phyloP scores from a whole-genome alignment of 495 filamentous ascomycete genomes.

The Annulohypoxylon stygium region DNA sequence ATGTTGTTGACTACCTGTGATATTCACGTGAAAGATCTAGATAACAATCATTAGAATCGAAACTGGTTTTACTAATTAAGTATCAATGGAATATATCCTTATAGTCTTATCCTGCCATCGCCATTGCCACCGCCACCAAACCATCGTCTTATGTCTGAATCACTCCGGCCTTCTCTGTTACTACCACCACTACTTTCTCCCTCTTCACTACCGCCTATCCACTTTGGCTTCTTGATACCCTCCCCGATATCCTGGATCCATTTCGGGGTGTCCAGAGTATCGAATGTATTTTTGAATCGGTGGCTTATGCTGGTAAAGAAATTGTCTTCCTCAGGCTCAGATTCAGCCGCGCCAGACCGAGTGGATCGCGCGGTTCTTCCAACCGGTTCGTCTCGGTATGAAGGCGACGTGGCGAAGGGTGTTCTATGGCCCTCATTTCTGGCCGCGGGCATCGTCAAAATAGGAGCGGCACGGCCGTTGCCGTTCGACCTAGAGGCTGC shows the following conservation, averaged over 20 bases:
- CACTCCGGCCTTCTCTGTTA: slow-evolving; percentile 36
- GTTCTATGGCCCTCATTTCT: slow-evolving; percentile 48
- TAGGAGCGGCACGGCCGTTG: slow-evolving; percentile 52
- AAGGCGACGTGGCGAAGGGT: slow-evolving; percentile 59
- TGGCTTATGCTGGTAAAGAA: slow-evolving; percentile 88
- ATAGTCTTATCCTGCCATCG: slow-evolving; percentile 52
- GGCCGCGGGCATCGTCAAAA: slow-evolving; percentile 51
- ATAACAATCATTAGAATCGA: slow-evolving; percentile 9
- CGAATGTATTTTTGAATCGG: slow-evolving; percentile 90
- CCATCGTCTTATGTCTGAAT: slow-evolving; percentile 59
- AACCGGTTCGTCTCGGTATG: slow-evolving; percentile 48
- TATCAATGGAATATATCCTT: slow-evolving; percentile 20
- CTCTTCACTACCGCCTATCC: slow-evolving; percentile 76
- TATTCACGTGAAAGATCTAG: neutral
- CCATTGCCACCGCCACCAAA: slow-evolving; percentile 59
- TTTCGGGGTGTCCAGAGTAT: slow-evolving; percentile 81
- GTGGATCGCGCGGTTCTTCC: slow-evolving; percentile 38
- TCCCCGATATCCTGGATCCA: slow-evolving; percentile 79
- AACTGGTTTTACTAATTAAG: slow-evolving; percentile 25
- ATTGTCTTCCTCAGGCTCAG: slow-evolving; percentile 76
- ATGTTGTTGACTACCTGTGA: neutral
- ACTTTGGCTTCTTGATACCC: slow-evolving; percentile 80
- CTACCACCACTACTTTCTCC: slow-evolving; percentile 47
- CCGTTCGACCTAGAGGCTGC: slow-evolving; percentile 42
- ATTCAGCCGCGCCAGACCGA: slow-evolving; percentile 46